phyloP scores from a whole-genome alignment of 768 basidiomycete species.

The Guyanaporus albipodus region DNA sequence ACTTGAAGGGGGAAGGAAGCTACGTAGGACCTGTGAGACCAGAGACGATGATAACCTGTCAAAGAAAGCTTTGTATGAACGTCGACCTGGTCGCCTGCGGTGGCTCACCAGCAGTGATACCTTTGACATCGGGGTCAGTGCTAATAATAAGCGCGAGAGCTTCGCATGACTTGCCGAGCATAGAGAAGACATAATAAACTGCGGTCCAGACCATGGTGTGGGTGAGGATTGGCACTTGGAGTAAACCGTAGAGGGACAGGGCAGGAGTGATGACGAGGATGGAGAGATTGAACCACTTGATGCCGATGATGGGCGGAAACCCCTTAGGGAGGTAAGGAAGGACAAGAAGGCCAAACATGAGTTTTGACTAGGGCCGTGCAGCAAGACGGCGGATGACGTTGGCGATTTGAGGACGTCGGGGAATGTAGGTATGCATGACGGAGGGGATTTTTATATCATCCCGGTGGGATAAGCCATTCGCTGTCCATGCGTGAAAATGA shows the following conservation, averaged over 20 bases:
- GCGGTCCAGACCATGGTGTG: conserved; percentile 60
- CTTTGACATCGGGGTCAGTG: conserved; percentile 25
- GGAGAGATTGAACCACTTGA: conserved; percentile 76
- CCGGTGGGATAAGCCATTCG: conserved; percentile 19
- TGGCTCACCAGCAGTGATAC: conserved; percentile 46
- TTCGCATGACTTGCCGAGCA: conserved; percentile 54
- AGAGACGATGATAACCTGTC: conserved; percentile 76
- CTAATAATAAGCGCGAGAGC: conserved; percentile 6
- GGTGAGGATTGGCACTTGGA: conserved; percentile 39
- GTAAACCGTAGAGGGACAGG: conserved; percentile 65
- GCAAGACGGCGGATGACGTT: conserved; percentile 8
- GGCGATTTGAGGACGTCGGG: conserved; percentile 11
- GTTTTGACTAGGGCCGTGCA: not conserved
- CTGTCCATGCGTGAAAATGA: conserved; percentile 15
- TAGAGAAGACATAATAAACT: conserved; percentile 81
- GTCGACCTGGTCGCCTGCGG: not conserved
- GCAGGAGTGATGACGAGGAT: conserved; percentile 69
- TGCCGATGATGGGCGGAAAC: conserved; percentile 49
- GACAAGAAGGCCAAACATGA: conserved; percentile 10
- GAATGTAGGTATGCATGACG: conserved; percentile 11
- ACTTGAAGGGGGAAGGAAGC: conserved; percentile 69
- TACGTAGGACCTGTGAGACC: conserved; percentile 83
- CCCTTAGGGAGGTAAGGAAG: conserved; percentile 17
- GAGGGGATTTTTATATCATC: conserved; percentile 26
- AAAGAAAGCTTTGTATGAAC: conserved; percentile 4